Base-by-base conservation (phyloP, 73 alveolate genomes). In the Paraurostyla sp. region DNA sequence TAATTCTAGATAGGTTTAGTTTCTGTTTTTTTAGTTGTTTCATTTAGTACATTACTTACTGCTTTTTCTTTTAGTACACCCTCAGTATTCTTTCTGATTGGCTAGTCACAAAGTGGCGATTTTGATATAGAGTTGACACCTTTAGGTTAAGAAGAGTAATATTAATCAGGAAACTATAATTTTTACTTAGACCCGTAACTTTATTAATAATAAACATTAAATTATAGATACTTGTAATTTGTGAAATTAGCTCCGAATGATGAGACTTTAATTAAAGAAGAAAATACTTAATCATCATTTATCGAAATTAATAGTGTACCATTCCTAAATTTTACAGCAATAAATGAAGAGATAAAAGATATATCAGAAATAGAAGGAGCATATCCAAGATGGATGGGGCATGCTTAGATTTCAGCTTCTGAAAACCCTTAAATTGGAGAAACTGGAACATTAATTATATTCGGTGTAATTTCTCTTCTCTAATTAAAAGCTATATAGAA, bases 381-480 rank as follows among this genome's bases (percentile, higher is more conserved):
- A 0, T 73, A 45, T 27, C 87, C 87, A n/a, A 45, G 87, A 45
- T 73, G 87, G 87, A 73, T 73, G 6, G 71, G 50, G 16, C 48
- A 43, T 3, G 87, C 87, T 30, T 50, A 73, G 27, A 50, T 65
- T 65, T 33, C 43, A 2, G 13, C 25, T 20, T 58, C 82, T 2
- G 25, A 40, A 9, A 38, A n/a, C 13, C 58, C 29, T 15, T 1
- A 32, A 65, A 33, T 65, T 9, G 86, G 86, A 23, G 86, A 48
- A 11, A 73, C 71, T 11, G 86, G 86, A 16, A 16, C 86, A 6
- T 73, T 73, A 20, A 73, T 73, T n/a, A 32, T 56, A 13, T 73
- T 16, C 46, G 86, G 86, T 32, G 86, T 73, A 73, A 48, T n/a
- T n/a, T n/a, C 60, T 35, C 23, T 16, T 69, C 38, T 42, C 16